Percentiles rank a stretch among this genome's conserved stretches.
These are phyloP conservation scores for Cyclocybe aegerita DNA, from an alignment of 768 basidiomycete genomes.

Conservation along the genomic window DNA sequence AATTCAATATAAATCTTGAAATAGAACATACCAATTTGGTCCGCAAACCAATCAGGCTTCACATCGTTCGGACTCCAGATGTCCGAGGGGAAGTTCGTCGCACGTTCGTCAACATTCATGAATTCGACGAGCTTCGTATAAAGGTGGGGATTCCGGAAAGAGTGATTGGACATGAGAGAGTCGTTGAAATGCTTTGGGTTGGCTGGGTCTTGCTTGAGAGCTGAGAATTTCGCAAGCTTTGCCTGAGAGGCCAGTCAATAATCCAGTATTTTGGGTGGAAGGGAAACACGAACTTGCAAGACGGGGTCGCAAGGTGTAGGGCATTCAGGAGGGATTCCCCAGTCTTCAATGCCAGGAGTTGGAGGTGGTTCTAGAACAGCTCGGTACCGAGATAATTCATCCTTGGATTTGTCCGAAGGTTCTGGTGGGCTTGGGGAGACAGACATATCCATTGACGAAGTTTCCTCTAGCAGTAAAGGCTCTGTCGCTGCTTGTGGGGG, in stretches of 20 bases:
- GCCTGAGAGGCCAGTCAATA: conserved; percentile 42
- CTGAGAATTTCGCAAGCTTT: conserved; percentile 78
- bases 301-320: conserved; percentile 57
- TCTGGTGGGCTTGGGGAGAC: conserved; percentile 3
- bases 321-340: conserved; percentile 72
- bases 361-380: conserved; percentile 59
- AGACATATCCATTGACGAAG: conserved; percentile 17
- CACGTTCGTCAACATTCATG: conserved; percentile 84
- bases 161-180: conserved; percentile 87
- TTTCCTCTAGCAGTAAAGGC: conserved; percentile 8
- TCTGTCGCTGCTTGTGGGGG: conserved; percentile 6
- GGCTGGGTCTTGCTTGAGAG: conserved; percentile 59
- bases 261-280: not conserved
- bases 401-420: conserved; percentile 24
- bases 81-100: conserved; percentile 74
- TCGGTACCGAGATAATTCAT: conserved; percentile 57
- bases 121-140: conserved; percentile 95
- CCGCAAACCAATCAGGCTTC: conserved; percentile 71
- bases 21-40: conserved; percentile 67
- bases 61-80: conserved; percentile 76
- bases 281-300: conserved; percentile 45
- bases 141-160: conserved; percentile 96
- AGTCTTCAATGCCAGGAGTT: conserved; percentile 64
- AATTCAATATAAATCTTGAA: conserved; percentile 9
- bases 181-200: conserved; percentile 93